These are phyloP conservation scores for Cryptococcus neoformans DNA, from an alignment of 1,284 basidiomycete genomes.

Conservation along the genomic window DNA sequence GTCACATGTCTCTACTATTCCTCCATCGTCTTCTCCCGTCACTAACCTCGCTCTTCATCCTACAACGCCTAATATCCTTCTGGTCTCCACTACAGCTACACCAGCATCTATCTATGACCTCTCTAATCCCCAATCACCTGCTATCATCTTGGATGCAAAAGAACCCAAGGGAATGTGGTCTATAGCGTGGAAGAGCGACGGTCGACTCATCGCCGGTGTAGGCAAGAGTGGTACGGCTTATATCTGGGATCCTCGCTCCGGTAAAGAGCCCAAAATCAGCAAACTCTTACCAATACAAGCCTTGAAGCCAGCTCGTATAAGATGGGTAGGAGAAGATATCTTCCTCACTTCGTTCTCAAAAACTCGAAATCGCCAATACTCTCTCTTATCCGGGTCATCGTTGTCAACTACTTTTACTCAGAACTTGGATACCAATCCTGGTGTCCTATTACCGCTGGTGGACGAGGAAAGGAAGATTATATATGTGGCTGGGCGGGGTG, in stretches of 20 bases:
- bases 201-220: conserved; percentile 37
- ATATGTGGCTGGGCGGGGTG: conserved; percentile 48
- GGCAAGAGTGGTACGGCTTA: conserved; percentile 42
- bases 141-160: conserved; percentile 19
- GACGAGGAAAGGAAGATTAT: conserved; percentile 48
- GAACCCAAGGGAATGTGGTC: conserved; percentile 42
- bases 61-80: conserved; percentile 42
- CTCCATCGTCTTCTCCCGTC: conserved; percentile 23
- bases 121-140: conserved; percentile 13
- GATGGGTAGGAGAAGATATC: conserved; percentile 39
- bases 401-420: conserved; percentile 33
- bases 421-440: conserved; percentile 47
- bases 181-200: conserved; percentile 45
- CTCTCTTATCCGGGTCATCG: conserved; percentile 30
- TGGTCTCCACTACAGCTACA: conserved; percentile 22
- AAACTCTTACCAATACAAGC: conserved; percentile 33
- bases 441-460: conserved; percentile 43
- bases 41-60: conserved; percentile 48
- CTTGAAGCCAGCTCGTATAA: conserved; percentile 42
- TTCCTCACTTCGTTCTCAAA: conserved; percentile 50
- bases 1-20: conserved; percentile 9
- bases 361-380: conserved; percentile 32
- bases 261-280: conserved; percentile 13
- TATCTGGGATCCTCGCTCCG: conserved; percentile 43
- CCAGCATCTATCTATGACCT: conserved; percentile 44